A percentile compares a stretch with the other conserved stretches of the same genome.
These are phyloP conservation scores for Cadophora gregata DNA, from an alignment of 2,329 filamentous ascomycete genomes.

Conservation along the genomic window DNA sequence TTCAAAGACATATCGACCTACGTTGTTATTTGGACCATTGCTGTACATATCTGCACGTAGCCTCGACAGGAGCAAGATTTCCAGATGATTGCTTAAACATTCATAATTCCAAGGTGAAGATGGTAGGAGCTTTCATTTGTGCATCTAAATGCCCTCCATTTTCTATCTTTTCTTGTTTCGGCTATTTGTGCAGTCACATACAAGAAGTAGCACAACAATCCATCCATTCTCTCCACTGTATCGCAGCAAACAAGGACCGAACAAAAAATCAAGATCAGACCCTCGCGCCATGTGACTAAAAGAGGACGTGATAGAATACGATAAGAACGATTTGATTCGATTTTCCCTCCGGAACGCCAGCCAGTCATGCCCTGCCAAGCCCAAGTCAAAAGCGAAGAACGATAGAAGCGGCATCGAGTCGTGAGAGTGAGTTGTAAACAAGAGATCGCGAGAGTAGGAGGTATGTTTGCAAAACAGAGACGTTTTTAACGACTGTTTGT, in stretches of 20 bases:
- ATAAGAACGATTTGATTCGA: neutral
- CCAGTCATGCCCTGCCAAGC: neutral
- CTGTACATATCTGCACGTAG: neutral
- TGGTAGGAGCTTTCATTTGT: neutral
- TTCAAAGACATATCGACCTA: too few relatives aligned
- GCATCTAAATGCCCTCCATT: neutral
- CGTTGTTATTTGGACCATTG: too few relatives aligned
- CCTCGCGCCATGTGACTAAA: neutral
- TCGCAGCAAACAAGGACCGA: neutral
- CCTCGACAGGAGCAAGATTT: neutral
- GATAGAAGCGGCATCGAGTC: neutral
- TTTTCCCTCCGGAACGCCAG: conserved; percentile 12
- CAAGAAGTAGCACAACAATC: neutral
- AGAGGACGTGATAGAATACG: neutral
- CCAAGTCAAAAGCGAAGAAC: neutral
- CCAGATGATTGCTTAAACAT: too few relatives aligned
- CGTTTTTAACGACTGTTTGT: conserved; percentile 72
- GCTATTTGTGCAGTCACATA: neutral
- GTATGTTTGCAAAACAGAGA: neutral
- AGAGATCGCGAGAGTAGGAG: neutral
- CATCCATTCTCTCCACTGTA: neutral
- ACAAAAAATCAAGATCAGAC: neutral
- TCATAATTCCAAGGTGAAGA: neutral
- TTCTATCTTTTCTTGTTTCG: neutral
- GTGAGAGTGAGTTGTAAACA: neutral